Evolutionary conservation across 1,139 yeast species (phyloP).

Genomic region (Hansenula lynferdii): DNA sequence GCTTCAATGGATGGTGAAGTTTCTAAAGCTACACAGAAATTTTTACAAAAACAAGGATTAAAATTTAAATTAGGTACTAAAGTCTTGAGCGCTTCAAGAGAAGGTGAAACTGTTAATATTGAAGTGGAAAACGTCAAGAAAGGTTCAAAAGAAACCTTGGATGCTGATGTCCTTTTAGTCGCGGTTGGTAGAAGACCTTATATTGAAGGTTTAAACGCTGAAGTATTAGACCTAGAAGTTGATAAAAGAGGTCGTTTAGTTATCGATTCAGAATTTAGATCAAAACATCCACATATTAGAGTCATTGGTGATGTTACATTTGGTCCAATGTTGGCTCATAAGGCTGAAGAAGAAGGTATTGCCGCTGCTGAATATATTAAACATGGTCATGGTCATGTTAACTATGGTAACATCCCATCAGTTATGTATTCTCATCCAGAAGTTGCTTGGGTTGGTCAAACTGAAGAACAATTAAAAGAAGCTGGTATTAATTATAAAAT

Average conservation of each 20-base stretch:
- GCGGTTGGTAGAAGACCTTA: constrained; percentile 99
- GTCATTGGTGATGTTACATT: constrained; percentile 98
- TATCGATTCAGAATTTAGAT: constrained; percentile 89
- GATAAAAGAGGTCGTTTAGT: constrained; percentile 92
- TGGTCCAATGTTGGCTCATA: constrained; percentile 99
- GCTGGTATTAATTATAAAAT: constrained; percentile 89
- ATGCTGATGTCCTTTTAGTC: constrained; percentile 90
- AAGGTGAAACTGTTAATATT: constrained; percentile 82
- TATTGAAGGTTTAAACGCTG: constrained; percentile 86
- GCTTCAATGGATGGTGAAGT: constrained; percentile 98
- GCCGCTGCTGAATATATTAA: constrained; percentile 97
- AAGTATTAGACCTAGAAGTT: constrained; percentile 80
- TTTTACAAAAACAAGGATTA: constrained; percentile 90
- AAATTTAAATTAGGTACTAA: constrained; percentile 91
- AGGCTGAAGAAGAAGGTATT: constrained; percentile 99
- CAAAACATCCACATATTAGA: constrained; percentile 90
- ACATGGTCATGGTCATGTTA: constrained; percentile 95
- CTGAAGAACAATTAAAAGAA: constrained; percentile 92
- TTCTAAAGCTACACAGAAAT: constrained; percentile 82
- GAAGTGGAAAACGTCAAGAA: constrained; percentile 87
- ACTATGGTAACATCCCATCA: constrained; percentile 95
- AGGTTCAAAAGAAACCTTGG: constrained; percentile 75
- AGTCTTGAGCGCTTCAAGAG: constrained; percentile 80
- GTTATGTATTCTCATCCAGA: constrained; percentile 99
- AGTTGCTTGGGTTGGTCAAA: constrained; percentile 98